Base-by-base conservation (phyloP, 2,329 filamentous ascomycete species). In the Colletotrichum kahawae region DNA sequence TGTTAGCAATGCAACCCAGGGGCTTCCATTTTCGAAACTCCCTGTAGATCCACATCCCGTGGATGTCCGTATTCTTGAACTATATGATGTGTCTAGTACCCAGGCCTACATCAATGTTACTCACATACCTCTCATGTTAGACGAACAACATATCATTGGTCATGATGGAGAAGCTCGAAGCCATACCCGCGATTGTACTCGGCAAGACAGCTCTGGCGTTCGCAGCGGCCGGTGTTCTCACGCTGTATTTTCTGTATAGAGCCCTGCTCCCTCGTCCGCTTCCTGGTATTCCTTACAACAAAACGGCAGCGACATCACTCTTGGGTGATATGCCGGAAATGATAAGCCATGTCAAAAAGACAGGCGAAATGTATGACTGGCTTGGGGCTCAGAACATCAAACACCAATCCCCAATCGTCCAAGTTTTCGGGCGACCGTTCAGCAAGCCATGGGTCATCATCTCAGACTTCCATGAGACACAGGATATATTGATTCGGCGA, bases 371-470 rank as follows among this genome's bases (percentile, higher is more conserved):
- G 57, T 72, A 68, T 31, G 69, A 72, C 70, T 82, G 81, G 81
- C 71, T 82, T 59, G 79, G 77, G 76, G 77, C 66, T 24, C 81
- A 81, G 33, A 79, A 80, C 33, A 74, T 77, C 36, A 71, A 73
- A 27, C 81, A 82, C 74, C 65, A 75, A 2, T 70, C 81, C 1
- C 80, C 82, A 4, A 74, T 85, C 13, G 75, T 80, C 4, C 84
- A 86, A 57, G 67, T 84, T 60, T 85, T 85, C 67, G 69, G 83
- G n/a, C 75, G 79, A 33, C 83, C 83, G 1, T 79, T 84, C 27
- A 72, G 76, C 21, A 79, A 78, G 65, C 83, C 84, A 3, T 77
- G 76, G 8, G 76, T 85, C 9, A 77, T 85, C 13, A 71, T 85
- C 9, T 76, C 82, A 13, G 81, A 84, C 75, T 83, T 81, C 60